A percentile compares a stretch with the other conserved stretches of the same genome.
These are phyloP conservation scores for Kazachstania viticola DNA, from an alignment of 805 yeast species.

Conservation along the genomic window DNA sequence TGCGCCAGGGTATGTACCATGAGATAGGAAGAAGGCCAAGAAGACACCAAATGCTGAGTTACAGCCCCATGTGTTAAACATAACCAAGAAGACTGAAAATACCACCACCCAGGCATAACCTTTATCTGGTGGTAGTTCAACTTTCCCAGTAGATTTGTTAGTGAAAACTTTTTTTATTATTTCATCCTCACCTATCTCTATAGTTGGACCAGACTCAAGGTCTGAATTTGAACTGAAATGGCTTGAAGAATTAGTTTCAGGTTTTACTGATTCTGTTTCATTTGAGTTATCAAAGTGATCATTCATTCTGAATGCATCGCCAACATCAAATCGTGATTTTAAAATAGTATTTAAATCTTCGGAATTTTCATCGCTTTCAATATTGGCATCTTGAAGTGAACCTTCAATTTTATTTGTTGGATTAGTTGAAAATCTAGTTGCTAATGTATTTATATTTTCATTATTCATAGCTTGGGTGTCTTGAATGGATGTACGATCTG, in stretches of 20 bases:
- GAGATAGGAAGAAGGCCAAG: conserved; percentile 42
- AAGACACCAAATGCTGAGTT: conserved; percentile 55
- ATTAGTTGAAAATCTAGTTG: too few species aligned
- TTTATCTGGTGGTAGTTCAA: conserved; percentile 45
- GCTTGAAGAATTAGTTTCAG: neutral
- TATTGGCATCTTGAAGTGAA: conserved; percentile 18
- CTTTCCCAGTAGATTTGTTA: conserved; percentile 25
- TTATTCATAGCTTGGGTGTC: too few species aligned
- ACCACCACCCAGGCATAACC: conserved; percentile 62
- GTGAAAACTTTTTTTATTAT: conserved; percentile 28
- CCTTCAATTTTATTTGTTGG: too few species aligned
- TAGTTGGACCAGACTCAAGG: conserved; percentile 27
- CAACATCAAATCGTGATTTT: conserved; percentile 18
- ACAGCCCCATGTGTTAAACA: conserved; percentile 64
- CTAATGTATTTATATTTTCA: too few species aligned
- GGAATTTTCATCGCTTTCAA: conserved; percentile 9
- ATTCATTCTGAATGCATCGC: conserved; percentile 19
- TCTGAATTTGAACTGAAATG: neutral
- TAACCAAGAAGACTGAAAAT: conserved; percentile 37
- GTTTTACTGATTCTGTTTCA: neutral
- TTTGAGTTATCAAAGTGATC: neutral
- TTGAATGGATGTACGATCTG: too few species aligned
- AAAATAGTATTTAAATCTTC: conserved; percentile 10
- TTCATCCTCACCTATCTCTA: too few species aligned
- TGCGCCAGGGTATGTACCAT: conserved; percentile 43